These are phyloP conservation scores for Suillus variegatus DNA, from an alignment of 768 basidiomycete genomes.

Conservation along the genomic window DNA sequence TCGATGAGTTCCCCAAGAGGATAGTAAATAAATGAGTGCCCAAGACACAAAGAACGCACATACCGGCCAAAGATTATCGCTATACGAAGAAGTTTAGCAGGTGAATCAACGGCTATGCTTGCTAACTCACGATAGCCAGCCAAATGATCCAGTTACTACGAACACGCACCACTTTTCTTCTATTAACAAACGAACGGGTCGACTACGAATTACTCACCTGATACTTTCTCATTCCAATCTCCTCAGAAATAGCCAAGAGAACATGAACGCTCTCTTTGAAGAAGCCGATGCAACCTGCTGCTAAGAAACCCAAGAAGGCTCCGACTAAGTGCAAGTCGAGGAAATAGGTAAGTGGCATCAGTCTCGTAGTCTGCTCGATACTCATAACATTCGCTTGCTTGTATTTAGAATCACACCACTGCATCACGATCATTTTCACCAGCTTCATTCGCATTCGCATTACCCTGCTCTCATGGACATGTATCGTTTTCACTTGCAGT, in stretches of 20 bases:
- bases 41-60: conserved; percentile 20
- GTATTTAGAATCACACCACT: no score
- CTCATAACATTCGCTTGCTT: no score
- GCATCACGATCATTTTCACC: no score
- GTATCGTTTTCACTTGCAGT: no score
- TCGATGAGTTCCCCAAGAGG: background rate
- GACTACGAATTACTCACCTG: conserved; percentile 40
- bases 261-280: no score
- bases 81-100: conserved; percentile 20
- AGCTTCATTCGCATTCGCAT: no score
- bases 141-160: conserved; percentile 63
- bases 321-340: no score
- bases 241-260: conserved; percentile 25
- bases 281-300: no score
- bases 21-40: background rate
- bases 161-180: conserved; percentile 59
- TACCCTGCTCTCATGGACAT: no score
- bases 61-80: conserved; percentile 77
- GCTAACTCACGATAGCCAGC: conserved; percentile 68
- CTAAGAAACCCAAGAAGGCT: no score
- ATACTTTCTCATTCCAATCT: conserved; percentile 71
- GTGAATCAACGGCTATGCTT: background rate
- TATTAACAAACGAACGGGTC: conserved; percentile 2
- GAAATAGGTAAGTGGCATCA: no score
- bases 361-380: no score